Evolutionary conservation across 202 grass and related monocot genomes (phyloP).

Genomic region (Zoysia matrella): DNA sequence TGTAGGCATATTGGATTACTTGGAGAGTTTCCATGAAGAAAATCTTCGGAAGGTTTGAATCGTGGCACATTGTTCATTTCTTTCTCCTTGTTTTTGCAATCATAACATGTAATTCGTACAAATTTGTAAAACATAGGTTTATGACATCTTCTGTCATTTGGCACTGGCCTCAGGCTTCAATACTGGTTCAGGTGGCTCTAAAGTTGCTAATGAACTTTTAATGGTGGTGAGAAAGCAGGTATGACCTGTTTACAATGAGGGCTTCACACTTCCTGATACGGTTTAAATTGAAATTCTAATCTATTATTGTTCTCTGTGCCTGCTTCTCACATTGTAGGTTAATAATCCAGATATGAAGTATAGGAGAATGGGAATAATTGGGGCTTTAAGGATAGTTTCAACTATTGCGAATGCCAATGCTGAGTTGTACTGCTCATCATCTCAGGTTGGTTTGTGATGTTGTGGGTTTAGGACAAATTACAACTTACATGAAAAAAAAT

Average conservation of each 20-base stretch:
- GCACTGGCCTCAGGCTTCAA: constrained; percentile 74
- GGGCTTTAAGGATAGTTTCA: constrained; percentile 82
- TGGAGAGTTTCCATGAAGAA: constrained; percentile 82
- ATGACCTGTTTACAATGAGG: background rate
- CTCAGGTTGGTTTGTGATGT: constrained; percentile 62
- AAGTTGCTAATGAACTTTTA: constrained; percentile 83
- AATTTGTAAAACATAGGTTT: constrained; percentile 55
- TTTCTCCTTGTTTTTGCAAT: constrained; percentile 20
- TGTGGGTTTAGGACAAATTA: background rate
- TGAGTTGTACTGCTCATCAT: constrained; percentile 55
- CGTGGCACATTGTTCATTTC: constrained; percentile 18
- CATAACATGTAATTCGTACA: constrained; percentile 22
- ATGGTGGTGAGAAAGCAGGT: constrained; percentile 99
- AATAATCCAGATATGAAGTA: constrained; percentile 93
- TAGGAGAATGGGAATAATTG: constrained; percentile 96
- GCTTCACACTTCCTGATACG: constrained; percentile 26
- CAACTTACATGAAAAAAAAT: constrained; percentile 23
- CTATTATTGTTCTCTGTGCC: constrained; percentile 11
- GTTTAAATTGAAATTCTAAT: constrained; percentile 31
- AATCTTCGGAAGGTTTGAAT: constrained; percentile 79
- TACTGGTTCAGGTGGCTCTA: constrained; percentile 64
- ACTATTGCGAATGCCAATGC: constrained; percentile 61
- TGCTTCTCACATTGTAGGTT: constrained; percentile 55
- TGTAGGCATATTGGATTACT: constrained; percentile 92
- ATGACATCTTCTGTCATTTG: constrained; percentile 79